Conservation (phyloP, 495 filamentous ascomycete genomes). For the Xylaria acuta region DNA sequence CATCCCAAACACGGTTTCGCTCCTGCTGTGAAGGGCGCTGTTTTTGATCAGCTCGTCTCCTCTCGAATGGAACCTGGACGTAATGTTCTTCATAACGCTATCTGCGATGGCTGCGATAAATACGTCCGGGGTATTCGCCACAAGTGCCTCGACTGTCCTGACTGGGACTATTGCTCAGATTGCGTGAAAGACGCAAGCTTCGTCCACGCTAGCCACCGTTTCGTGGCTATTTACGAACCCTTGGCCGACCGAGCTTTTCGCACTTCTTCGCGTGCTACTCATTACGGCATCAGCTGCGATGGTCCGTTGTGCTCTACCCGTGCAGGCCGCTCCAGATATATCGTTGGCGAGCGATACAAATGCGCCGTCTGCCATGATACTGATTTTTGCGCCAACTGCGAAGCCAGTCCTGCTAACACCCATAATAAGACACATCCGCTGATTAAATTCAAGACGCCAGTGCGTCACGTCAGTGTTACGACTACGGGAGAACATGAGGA, state of each 20-base stretch:
- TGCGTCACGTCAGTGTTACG: conserved; percentile 86
- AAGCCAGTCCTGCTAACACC: conserved; percentile 79
- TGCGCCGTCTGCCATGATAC: conserved; percentile 96
- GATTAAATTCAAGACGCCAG: conserved; percentile 95
- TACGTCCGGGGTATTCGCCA: conserved; percentile 88
- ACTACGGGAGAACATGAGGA: conserved; percentile 78
- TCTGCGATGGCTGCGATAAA: conserved; percentile 95
- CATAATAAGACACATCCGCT: conserved; percentile 96
- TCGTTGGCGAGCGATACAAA: conserved; percentile 90
- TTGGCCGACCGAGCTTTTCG: conserved; percentile 59
- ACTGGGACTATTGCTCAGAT: conserved; percentile 93
- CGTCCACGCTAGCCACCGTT: conserved; percentile 84
- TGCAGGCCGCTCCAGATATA: conserved; percentile 63
- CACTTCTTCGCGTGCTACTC: conserved; percentile 55
- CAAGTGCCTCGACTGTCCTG: conserved; percentile 96
- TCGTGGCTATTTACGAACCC: conserved; percentile 85
- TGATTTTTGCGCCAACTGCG: conserved; percentile 95
- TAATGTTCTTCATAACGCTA: conserved; percentile 79
- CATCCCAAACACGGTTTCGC: conserved; percentile 87
- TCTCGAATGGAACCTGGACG: conserved; percentile 81
- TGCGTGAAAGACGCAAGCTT: conserved; percentile 71
- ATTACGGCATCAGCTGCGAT: conserved; percentile 92
- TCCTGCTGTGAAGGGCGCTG: conserved; percentile 62
- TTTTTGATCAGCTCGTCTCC: conserved; percentile 60
- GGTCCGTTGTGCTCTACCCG: conserved; percentile 82